phyloP scores from a whole-genome alignment of 495 filamentous ascomycete species.

The Podospora pseudoanserina region DNA sequence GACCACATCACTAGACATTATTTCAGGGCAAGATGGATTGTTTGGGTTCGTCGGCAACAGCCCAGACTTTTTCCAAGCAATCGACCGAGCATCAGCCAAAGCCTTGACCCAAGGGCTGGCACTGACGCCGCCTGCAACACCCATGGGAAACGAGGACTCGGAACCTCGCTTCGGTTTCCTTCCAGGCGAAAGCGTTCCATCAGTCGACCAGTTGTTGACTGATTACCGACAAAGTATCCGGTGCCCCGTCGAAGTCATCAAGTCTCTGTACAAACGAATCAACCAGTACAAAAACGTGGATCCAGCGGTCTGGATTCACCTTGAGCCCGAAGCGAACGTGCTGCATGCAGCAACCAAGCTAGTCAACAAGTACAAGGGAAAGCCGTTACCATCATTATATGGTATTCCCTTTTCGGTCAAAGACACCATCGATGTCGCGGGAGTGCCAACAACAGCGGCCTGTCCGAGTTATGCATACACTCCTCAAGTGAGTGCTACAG shows the following conservation, averaged over 20 bases:
- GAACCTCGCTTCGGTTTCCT: neutral
- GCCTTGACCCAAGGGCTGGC: conserved; percentile 25
- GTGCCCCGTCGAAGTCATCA: conserved; percentile 34
- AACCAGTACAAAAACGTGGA: conserved; percentile 45
- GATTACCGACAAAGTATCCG: conserved; percentile 32
- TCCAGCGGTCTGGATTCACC: conserved; percentile 54
- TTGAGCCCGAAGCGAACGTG: conserved; percentile 37
- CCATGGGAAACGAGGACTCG: conserved; percentile 14
- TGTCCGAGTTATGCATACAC: conserved; percentile 53
- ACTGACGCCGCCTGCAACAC: conserved; percentile 34
- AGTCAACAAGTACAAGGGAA: conserved; percentile 41
- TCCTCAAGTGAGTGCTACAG: conserved; percentile 38
- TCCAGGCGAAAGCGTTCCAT: conserved; percentile 25
- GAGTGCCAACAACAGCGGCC: conserved; percentile 56
- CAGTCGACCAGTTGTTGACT: conserved; percentile 36
- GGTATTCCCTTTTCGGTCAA: conserved; percentile 64
- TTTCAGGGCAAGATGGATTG: conserved; percentile 37
- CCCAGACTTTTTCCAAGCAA: conserved; percentile 34
- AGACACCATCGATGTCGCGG: conserved; percentile 59
- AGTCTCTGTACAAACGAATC: conserved; percentile 42
- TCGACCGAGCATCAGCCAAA: conserved; percentile 25
- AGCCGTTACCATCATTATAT: conserved; percentile 54
- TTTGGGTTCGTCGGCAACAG: conserved; percentile 48
- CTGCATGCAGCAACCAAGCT: conserved; percentile 45
- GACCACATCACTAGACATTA: conserved; percentile 36